Evolutionary conservation across 352 stramenopile genomes (phyloP).

Genomic region (Phytophthora multivora): DNA sequence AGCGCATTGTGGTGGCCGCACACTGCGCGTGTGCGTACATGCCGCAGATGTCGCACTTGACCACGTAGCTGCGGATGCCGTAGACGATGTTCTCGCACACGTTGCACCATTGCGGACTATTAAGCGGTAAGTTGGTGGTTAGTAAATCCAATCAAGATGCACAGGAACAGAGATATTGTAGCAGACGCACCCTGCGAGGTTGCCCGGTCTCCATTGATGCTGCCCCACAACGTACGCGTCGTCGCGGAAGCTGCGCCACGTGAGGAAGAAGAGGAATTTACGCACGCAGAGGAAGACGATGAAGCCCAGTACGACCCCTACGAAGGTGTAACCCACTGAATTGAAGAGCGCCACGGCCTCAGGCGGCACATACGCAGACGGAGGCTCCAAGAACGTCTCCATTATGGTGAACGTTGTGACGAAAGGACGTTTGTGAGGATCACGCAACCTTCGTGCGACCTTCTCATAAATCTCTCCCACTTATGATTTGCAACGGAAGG

Average conservation of each 20-base stretch:
- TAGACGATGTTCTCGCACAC: slow-evolving; percentile 82
- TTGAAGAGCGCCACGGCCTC: slow-evolving; percentile 67
- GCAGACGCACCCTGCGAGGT: slow-evolving; percentile 63
- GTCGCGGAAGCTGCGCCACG: slow-evolving; percentile 81
- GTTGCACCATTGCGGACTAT: slow-evolving; percentile 80
- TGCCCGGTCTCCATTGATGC: slow-evolving; percentile 80
- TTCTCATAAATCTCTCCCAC: slow-evolving; percentile 1
- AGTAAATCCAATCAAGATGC: background rate
- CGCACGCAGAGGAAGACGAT: slow-evolving; percentile 65
- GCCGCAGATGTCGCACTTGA: slow-evolving; percentile 85
- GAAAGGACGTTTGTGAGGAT: slow-evolving; percentile 5
- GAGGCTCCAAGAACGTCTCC: slow-evolving; percentile 48
- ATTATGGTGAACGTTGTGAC: slow-evolving; percentile 8
- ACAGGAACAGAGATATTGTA: background rate
- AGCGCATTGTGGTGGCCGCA: slow-evolving; percentile 56
- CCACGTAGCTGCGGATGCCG: slow-evolving; percentile 85
- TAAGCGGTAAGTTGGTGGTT: background rate
- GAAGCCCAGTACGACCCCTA: slow-evolving; percentile 46
- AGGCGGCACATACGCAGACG: slow-evolving; percentile 51
- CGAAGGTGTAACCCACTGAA: slow-evolving; percentile 58
- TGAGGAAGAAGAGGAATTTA: slow-evolving; percentile 83
- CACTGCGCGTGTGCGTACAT: slow-evolving; percentile 85
- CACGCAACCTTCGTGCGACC: background rate
- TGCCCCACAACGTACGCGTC: slow-evolving; percentile 68
- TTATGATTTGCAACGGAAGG: background rate